These are phyloP conservation scores for Cutaneotrichosporon mucoides DNA, from an alignment of 1,284 basidiomycete species.

Conservation along the genomic window DNA sequence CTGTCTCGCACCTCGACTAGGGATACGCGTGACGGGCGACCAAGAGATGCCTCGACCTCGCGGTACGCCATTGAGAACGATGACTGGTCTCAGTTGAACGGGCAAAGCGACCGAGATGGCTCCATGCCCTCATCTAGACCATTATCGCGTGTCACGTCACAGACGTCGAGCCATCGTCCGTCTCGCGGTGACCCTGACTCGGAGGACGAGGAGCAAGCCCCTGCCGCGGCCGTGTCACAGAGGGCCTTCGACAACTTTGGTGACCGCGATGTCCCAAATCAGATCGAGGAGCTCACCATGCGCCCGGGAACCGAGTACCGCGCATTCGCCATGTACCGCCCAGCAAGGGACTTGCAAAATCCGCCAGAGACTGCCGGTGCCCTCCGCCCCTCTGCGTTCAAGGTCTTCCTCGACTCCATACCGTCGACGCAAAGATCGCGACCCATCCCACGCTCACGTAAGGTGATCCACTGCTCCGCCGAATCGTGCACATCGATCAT, in stretches of 20 bases:
- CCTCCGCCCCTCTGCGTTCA: slow-evolving; percentile 48
- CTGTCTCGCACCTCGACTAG: slow-evolving; percentile 31
- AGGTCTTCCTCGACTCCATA: slow-evolving; percentile 51
- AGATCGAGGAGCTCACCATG: slow-evolving; percentile 53
- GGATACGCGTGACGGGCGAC: slow-evolving; percentile 22
- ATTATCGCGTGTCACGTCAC: slow-evolving; percentile 37
- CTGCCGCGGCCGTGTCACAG: neutral
- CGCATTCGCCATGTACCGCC: slow-evolving; percentile 52
- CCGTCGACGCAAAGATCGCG: slow-evolving; percentile 24
- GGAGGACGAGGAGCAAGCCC: slow-evolving; percentile 30
- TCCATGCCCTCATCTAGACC: slow-evolving; percentile 36
- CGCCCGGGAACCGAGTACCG: slow-evolving; percentile 53
- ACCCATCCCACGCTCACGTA: slow-evolving; percentile 14
- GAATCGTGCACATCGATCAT: slow-evolving; percentile 54
- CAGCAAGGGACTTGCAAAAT: slow-evolving; percentile 38
- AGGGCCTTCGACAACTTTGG: slow-evolving; percentile 17
- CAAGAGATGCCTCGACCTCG: neutral
- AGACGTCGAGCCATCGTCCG: slow-evolving; percentile 32
- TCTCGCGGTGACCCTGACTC: slow-evolving; percentile 29
- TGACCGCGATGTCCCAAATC: slow-evolving; percentile 39
- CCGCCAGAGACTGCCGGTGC: slow-evolving; percentile 43
- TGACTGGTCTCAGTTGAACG: slow-evolving; percentile 1
- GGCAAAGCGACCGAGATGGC: slow-evolving; percentile 21
- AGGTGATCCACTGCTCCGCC: slow-evolving; percentile 40
- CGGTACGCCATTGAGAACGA: slow-evolving; percentile 6